These are phyloP conservation scores for Neurospora sp. DNA, from an alignment of 2,329 filamentous ascomycete genomes.

Conservation along the genomic window DNA sequence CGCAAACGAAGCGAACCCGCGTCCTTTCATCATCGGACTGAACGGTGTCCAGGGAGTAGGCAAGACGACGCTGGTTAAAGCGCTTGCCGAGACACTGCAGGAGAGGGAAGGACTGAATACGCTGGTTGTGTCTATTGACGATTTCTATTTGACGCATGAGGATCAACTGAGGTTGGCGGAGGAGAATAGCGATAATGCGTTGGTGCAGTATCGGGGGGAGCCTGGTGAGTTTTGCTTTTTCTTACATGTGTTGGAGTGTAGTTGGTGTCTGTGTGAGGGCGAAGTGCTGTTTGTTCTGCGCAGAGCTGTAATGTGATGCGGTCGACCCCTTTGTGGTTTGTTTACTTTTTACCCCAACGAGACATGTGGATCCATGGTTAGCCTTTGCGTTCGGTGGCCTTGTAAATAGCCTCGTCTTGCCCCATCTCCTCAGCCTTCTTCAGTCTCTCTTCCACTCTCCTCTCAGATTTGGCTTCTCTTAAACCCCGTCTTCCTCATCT, in stretches of 20 bases:
- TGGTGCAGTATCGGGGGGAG: constrained; percentile 74
- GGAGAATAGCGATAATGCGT: constrained; percentile 57
- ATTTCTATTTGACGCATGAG: constrained; percentile 71
- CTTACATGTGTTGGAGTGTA: background rate
- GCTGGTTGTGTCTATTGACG: constrained; percentile 73
- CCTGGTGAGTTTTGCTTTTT: constrained; percentile 43
- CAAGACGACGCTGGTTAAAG: constrained; percentile 76
- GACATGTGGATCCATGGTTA: background rate
- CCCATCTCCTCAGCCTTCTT: background rate
- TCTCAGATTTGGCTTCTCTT: background rate
- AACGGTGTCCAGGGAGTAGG: constrained; percentile 89
- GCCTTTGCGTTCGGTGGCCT: background rate
- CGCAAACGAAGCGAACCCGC: constrained; percentile 28
- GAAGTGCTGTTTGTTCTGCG: background rate
- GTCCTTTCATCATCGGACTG: constrained; percentile 76
- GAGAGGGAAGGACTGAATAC: constrained; percentile 48
- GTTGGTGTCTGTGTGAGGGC: background rate
- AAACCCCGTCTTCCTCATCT: background rate
- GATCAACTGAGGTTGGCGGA: constrained; percentile 57
- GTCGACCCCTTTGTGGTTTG: background rate
- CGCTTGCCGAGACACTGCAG: constrained; percentile 52
- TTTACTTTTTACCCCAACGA: background rate
- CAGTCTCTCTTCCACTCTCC: background rate
- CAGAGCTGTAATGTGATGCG: background rate
- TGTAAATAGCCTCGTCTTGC: background rate